Evolutionary conservation across 1,139 yeast genomes (phyloP).

Genomic region (Pneumocystis sp.): DNA sequence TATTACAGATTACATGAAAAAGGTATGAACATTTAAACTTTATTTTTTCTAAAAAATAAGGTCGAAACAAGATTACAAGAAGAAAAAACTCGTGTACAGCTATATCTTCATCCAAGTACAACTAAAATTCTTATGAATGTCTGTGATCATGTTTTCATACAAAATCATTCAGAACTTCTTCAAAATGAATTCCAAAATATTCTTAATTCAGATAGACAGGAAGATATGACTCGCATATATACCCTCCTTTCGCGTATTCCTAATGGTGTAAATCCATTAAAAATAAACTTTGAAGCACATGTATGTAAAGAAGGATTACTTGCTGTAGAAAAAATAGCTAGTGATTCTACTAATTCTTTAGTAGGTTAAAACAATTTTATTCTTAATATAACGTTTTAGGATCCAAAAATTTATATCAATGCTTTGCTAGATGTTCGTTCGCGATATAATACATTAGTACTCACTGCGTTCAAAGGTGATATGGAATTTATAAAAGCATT

Average conservation of each 20-base stretch:
- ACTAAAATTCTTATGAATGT: slow-evolving; percentile 61
- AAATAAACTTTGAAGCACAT: slow-evolving; percentile 56
- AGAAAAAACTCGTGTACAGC: slow-evolving; percentile 63
- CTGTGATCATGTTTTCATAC: slow-evolving; percentile 61
- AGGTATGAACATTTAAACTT: slow-evolving; percentile 33
- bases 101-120: slow-evolving; percentile 76
- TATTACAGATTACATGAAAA: slow-evolving; percentile 80
- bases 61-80: slow-evolving; percentile 57
- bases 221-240: slow-evolving; percentile 69
- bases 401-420: slow-evolving; percentile 69
- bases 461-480: slow-evolving; percentile 55
- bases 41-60: not conserved
- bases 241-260: slow-evolving; percentile 60
- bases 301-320: slow-evolving; percentile 59
- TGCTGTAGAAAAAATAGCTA: slow-evolving; percentile 51
- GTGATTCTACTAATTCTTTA: slow-evolving; percentile 28
- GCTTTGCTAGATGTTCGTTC: slow-evolving; percentile 56
- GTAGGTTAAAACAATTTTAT: slow-evolving; percentile 15
- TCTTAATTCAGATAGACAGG: slow-evolving; percentile 60
- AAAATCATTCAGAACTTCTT: slow-evolving; percentile 61
- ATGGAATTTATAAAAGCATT: slow-evolving; percentile 73
- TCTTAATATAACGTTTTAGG: slow-evolving; percentile 27
- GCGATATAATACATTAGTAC: slow-evolving; percentile 54
- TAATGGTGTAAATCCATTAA: slow-evolving; percentile 60
- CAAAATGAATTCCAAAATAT: slow-evolving; percentile 61